Conservation (phyloP, 345 rosid genomes). For the Passiflora organensis region DNA sequence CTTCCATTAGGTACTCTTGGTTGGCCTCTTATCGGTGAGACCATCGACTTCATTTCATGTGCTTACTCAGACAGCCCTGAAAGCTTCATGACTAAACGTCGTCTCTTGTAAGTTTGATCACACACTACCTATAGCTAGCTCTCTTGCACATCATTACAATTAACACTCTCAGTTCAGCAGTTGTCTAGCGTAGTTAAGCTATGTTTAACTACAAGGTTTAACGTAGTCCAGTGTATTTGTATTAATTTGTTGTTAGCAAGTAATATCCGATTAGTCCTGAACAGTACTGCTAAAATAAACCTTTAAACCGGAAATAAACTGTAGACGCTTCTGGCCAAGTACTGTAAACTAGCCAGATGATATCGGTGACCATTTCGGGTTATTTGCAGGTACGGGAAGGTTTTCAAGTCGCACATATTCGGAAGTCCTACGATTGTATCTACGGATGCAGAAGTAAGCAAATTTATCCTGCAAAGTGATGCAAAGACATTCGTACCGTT, state of each 20-base stretch:
- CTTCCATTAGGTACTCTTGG: conserved; percentile 76
- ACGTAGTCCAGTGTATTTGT: background rate
- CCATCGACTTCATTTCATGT: conserved; percentile 73
- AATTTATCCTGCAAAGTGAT: conserved; percentile 77
- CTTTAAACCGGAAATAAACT: too few species aligned
- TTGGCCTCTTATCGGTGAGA: conserved; percentile 89
- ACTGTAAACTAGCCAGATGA: too few species aligned
- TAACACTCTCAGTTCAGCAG: background rate
- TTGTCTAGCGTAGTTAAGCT: too few species aligned
- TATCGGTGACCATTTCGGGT: too few species aligned
- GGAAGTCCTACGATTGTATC: conserved; percentile 81
- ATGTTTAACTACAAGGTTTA: background rate
- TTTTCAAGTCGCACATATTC: conserved; percentile 95
- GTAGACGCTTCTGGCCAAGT: too few species aligned
- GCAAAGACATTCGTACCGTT: conserved; percentile 74
- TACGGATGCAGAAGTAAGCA: conserved; percentile 89
- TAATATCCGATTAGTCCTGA: too few species aligned
- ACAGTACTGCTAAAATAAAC: too few species aligned
- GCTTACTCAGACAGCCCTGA: conserved; percentile 89
- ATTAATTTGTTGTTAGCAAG: background rate
- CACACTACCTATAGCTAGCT: too few species aligned
- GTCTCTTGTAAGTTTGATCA: conserved; percentile 58
- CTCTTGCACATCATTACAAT: too few species aligned
- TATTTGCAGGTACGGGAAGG: conserved; percentile 78
- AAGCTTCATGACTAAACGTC: conserved; percentile 81